These are phyloP conservation scores for Annulohypoxylon truncatum DNA, from an alignment of 2,329 filamentous ascomycete species.

Conservation along the genomic window DNA sequence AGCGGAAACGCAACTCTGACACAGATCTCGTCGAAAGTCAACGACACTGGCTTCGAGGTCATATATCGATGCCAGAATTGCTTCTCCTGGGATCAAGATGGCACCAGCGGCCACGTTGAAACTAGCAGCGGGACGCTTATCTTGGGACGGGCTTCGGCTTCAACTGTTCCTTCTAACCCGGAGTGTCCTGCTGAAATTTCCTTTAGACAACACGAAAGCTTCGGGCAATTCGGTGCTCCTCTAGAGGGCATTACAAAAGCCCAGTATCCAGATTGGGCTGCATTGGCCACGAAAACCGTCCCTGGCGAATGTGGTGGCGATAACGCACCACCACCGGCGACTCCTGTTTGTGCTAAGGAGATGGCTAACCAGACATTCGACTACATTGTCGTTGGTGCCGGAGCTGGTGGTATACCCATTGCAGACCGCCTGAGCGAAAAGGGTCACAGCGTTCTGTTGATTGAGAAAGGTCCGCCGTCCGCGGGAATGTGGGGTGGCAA, in stretches of 20 bases:
- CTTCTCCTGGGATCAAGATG: constrained; percentile 65
- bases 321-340: constrained; percentile 15
- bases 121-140: constrained; percentile 59
- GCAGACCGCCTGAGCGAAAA: constrained; percentile 72
- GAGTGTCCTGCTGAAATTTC: constrained; percentile 58
- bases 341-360: constrained; percentile 39
- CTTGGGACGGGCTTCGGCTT: constrained; percentile 67
- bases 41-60: constrained; percentile 68
- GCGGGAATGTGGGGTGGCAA: constrained; percentile 72
- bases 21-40: constrained; percentile 69
- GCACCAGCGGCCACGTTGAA: constrained; percentile 55
- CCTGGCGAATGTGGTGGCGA: constrained; percentile 50
- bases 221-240: constrained; percentile 64
- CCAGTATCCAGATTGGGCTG: constrained; percentile 57
- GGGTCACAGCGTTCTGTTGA: constrained; percentile 72
- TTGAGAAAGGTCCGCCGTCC: constrained; percentile 71
- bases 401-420: constrained; percentile 69
- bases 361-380: constrained; percentile 61
- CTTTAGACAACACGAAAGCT: constrained; percentile 66
- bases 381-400: constrained; percentile 71
- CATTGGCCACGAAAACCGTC: constrained; percentile 56
- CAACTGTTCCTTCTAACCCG: constrained; percentile 55
- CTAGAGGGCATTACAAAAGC: constrained; percentile 49
- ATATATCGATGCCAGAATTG: constrained; percentile 73
- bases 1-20: constrained; percentile 71